phyloP scores from a whole-genome alignment of 2,329 filamentous ascomycete genomes.

The Neofusicoccum sp. region DNA sequence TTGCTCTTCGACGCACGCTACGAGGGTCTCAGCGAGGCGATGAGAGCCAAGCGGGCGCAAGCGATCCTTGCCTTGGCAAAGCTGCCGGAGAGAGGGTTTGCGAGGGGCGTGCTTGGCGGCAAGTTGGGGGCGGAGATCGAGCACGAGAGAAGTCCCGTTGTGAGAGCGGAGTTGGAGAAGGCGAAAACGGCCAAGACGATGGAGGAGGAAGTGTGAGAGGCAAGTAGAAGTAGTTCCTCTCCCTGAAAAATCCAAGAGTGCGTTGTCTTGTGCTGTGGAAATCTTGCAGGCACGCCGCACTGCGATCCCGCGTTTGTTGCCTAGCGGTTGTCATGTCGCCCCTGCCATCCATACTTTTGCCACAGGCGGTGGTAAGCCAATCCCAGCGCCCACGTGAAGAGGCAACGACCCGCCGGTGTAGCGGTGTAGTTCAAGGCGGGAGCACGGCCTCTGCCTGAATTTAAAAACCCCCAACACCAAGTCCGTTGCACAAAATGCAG shows the following conservation, averaged over 20 bases:
- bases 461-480: too few relatives aligned
- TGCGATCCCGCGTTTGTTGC: too few relatives aligned
- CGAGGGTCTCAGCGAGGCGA: constrained; percentile 29
- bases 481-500: too few relatives aligned
- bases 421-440: too few relatives aligned
- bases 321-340: too few relatives aligned
- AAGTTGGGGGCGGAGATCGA: constrained; percentile 23
- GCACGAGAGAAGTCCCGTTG: constrained; percentile 25
- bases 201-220: constrained; percentile 1
- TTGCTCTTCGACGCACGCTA: constrained; percentile 28
- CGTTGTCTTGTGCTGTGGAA: background rate
- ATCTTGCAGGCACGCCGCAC: too few relatives aligned
- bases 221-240: background rate
- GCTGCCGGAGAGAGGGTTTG: constrained; percentile 18
- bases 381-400: too few relatives aligned
- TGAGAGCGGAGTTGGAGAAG: constrained; percentile 26
- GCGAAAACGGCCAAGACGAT: constrained; percentile 10
- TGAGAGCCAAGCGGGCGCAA: constrained; percentile 29
- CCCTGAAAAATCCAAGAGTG: background rate
- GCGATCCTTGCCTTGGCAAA: constrained; percentile 26
- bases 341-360: too few relatives aligned
- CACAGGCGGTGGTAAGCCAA: too few relatives aligned
- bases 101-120: constrained; percentile 23
- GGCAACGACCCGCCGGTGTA: too few relatives aligned
- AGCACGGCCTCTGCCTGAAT: too few relatives aligned